Evolutionary conservation across 345 rosid genomes (phyloP), one percentile per base, ranked within the genome.

Genomic region (Moricandia moricandioides): DNA sequence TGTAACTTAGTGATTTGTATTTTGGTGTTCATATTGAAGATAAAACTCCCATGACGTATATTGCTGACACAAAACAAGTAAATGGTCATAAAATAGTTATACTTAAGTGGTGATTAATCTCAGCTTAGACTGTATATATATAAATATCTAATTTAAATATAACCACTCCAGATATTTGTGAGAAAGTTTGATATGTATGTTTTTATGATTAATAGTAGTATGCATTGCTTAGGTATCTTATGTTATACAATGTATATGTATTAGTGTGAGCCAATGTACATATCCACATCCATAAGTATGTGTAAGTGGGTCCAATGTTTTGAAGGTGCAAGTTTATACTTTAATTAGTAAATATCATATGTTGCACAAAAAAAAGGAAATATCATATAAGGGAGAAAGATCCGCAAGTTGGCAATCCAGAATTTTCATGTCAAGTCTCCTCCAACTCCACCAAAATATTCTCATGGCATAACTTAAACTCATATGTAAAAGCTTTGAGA

Each of bases 381-480:
- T 21, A 21, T 21, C 24, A 21, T 1, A 13, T 10, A 12, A 39
- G 34, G 33, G 74, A 39, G 13, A 62, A 69, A 62, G 57, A 54
- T 76, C 30, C 31, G 8, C 65, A 76, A 76, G 75, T 76, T 76
- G 71, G 55, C 71, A 70, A 62, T 70, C 67, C 30, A 58, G 5
- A 75, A 67, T 47, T 59, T 33, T 70, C 37, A 69, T 69, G 61
- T 70, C 80, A 76, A 76, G 70, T 63, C 75, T 76, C 80, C 63
- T 62, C 75, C 59, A 40, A 63, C 3, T 63, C 65, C 66, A 70
- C 71, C 75, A 21, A 76, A 40, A 55, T 76, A 76, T 76, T 76
- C 80, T 63, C 67, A 29, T 35, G n/a, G 26, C 47, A 65, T 27
- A 74, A 13, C 21, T 75, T 5, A 43, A 43, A 43, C 16, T 43